Percentiles rank a stretch among this genome's conserved stretches.
Conservation (phyloP, 306 rosid genomes). For the Acacia acuminata region DNA sequence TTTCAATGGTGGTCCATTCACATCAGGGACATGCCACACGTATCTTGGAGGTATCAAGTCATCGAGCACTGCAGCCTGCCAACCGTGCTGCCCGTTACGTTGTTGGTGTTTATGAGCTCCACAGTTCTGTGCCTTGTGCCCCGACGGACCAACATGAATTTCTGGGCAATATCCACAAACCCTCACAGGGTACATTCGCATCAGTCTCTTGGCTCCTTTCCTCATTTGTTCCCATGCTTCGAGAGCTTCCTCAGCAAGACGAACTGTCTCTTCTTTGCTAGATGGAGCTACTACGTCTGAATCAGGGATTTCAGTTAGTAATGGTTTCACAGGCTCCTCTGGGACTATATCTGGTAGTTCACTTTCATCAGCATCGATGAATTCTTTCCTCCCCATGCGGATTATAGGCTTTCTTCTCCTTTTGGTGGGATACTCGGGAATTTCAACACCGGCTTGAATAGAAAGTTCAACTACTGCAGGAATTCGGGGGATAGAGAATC, state of each 20-base stretch:
- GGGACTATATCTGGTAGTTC: constrained; percentile 70
- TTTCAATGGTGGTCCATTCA: constrained; percentile 67
- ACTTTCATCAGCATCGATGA: constrained; percentile 87
- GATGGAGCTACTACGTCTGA: constrained; percentile 56
- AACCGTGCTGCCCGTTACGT: constrained; percentile 97
- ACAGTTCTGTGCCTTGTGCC: constrained; percentile 94
- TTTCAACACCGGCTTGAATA: constrained; percentile 89
- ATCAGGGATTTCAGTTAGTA: constrained; percentile 67
- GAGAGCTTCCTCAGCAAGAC: constrained; percentile 78
- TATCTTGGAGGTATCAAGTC: constrained; percentile 89
- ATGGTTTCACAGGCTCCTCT: constrained; percentile 45
- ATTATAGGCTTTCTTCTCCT: constrained; percentile 94
- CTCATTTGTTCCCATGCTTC: constrained; percentile 84
- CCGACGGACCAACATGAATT: constrained; percentile 76
- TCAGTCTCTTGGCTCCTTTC: constrained; percentile 69
- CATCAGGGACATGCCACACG: constrained; percentile 97
- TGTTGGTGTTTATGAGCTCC: constrained; percentile 95
- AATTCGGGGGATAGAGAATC: constrained; percentile 77
- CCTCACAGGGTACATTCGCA: constrained; percentile 80
- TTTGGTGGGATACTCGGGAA: constrained; percentile 72
- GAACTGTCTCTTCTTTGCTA: constrained; percentile 43
- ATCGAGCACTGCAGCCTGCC: constrained; percentile 85
- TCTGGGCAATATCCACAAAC: constrained; percentile 98
- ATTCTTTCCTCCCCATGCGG: constrained; percentile 74
- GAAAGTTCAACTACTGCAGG: constrained; percentile 95